A percentile compares a stretch with the other conserved stretches of the same genome.
Evolutionary conservation across 148 eudicot genomes (phyloP).

Genomic region (Fagopyrum homotropicum): DNA sequence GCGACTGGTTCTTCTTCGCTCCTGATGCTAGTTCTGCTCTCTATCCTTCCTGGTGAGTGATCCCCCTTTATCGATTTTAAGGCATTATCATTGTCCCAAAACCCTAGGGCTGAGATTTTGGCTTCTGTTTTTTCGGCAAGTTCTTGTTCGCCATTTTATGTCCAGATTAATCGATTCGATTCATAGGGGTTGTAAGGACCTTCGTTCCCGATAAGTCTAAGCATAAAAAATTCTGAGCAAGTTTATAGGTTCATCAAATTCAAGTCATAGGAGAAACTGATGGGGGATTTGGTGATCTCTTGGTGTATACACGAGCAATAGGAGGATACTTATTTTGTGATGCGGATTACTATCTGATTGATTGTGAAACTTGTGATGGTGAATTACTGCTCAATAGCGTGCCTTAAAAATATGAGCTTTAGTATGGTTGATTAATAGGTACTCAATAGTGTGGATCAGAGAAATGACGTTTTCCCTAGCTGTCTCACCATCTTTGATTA

Average conservation of each 20-base stretch:
- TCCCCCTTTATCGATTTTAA: neutral
- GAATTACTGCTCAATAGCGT: neutral
- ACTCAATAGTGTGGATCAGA: neutral
- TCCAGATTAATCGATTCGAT: neutral
- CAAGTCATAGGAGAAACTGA: neutral
- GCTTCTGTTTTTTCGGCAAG: neutral
- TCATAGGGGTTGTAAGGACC: neutral
- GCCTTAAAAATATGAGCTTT: neutral
- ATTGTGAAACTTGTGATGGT: slow-evolving; percentile 2
- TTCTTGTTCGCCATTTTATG: neutral
- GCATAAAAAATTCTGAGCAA: neutral
- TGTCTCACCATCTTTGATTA: neutral
- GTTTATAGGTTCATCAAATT: neutral
- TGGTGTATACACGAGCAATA: neutral
- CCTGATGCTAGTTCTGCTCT: neutral
- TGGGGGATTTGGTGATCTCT: neutral
- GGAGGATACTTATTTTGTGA: neutral
- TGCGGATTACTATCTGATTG: neutral
- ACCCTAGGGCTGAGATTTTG: neutral
- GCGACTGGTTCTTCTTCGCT: neutral
- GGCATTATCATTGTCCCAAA: neutral
- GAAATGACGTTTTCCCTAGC: slow-evolving; percentile 3
- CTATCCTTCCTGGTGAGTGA: neutral
- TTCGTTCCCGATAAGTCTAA: slow-evolving; percentile 3
- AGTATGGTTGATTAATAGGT: too few relatives aligned